These are phyloP conservation scores for Lodderomyces margitis DNA, from an alignment of 1,139 yeast genomes.

Conservation along the genomic window DNA sequence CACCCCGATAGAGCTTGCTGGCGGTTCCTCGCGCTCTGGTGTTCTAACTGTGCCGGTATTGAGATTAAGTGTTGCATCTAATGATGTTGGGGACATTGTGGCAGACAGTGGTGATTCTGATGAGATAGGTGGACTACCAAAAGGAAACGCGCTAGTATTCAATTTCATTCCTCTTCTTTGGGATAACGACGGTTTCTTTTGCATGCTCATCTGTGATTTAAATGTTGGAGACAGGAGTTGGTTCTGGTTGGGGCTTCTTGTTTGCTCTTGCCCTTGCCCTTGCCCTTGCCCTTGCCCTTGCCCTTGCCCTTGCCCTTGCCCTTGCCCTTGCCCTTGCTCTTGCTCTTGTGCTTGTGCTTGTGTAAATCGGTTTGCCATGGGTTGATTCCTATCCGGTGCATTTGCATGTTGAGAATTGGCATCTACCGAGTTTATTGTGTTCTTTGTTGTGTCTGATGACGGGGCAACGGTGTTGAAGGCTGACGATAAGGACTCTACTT, in stretches of 20 bases:
- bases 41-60: background rate
- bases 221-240: slow-evolving; percentile 2
- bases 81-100: slow-evolving; percentile 4
- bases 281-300: too few relatives aligned
- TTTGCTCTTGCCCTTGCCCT: too few relatives aligned
- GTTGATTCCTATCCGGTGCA: background rate
- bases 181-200: slow-evolving; percentile 49
- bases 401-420: background rate
- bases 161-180: slow-evolving; percentile 60
- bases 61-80: slow-evolving; percentile 3
- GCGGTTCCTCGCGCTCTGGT: background rate
- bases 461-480: background rate
- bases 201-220: slow-evolving; percentile 16
- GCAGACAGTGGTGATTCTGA: slow-evolving; percentile 3
- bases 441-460: background rate
- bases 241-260: background rate
- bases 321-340: too few relatives aligned
- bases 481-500: too few relatives aligned
- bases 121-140: slow-evolving; percentile 7
- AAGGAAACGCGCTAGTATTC: slow-evolving; percentile 33
- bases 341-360: background rate
- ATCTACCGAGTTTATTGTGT: background rate
- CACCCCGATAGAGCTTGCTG: too few relatives aligned
- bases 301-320: too few relatives aligned
- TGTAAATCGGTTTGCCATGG: background rate